Evolutionary conservation across 495 filamentous ascomycete genomes (phyloP).

Genomic region (Neurospora sp.): DNA sequence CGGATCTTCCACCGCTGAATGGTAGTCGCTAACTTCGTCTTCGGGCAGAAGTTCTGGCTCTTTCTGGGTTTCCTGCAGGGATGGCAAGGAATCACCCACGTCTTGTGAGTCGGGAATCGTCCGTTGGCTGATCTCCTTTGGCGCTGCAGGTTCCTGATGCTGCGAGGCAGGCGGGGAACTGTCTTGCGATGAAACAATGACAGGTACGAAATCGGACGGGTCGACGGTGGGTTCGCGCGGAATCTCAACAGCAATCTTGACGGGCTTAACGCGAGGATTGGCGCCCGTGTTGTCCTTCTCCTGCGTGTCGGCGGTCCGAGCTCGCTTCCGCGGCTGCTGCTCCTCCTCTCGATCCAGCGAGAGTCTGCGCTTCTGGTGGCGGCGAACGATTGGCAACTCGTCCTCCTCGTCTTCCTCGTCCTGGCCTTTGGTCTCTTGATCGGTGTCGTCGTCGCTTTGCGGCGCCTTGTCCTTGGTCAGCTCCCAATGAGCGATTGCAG

Average conservation of each 20-base stretch:
- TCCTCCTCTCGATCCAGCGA: not conserved
- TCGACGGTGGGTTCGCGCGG: constrained; percentile 6
- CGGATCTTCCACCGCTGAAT: not conserved
- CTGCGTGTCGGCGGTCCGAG: not conserved
- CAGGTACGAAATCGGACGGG: constrained; percentile 5
- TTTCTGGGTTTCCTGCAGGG: constrained; percentile 1
- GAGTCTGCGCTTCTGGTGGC: not conserved
- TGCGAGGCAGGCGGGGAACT: not conserved
- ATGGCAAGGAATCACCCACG: constrained; percentile 5
- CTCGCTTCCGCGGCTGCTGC: not conserved
- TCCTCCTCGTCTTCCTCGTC: not conserved
- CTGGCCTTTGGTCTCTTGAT: not conserved
- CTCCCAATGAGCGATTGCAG: constrained; percentile 26
- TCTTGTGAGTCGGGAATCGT: constrained; percentile 26
- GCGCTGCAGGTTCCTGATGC: not conserved
- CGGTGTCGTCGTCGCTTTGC: constrained; percentile 5
- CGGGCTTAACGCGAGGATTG: not conserved
- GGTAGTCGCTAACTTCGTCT: not conserved
- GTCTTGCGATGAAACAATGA: not conserved
- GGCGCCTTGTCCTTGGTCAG: constrained; percentile 6
- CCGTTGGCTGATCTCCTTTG: constrained; percentile 6
- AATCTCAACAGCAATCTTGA: constrained; percentile 10
- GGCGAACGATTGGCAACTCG: not conserved
- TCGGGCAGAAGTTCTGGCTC: not conserved
- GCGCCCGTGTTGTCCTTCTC: not conserved